These are phyloP conservation scores for Aphanocladium album DNA, from an alignment of 2,329 filamentous ascomycete species.

Conservation along the genomic window DNA sequence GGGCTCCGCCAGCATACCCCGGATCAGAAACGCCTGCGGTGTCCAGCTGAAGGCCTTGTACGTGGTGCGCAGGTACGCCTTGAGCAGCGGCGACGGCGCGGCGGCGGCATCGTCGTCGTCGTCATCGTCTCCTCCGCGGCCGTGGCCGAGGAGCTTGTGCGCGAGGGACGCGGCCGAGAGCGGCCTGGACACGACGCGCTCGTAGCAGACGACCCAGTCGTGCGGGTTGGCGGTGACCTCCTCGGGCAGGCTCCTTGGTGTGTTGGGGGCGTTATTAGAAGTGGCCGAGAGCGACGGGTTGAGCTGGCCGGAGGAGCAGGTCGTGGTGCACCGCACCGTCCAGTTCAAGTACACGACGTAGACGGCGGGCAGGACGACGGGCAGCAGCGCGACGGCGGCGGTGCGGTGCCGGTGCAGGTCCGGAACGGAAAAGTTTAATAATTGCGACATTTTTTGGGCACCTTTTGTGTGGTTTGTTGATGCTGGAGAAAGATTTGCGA, in stretches of 20 bases:
- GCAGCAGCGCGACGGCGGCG: constrained; percentile 1
- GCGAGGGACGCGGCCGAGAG: constrained; percentile 15
- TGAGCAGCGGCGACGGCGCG: constrained; percentile 19
- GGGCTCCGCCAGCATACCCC: constrained; percentile 19
- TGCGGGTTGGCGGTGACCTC: constrained; percentile 18
- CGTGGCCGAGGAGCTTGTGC: not conserved
- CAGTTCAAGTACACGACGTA: constrained; percentile 16
- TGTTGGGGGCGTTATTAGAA: not conserved
- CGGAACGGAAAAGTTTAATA: not conserved
- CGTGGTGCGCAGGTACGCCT: constrained; percentile 23
- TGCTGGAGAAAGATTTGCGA: not conserved
- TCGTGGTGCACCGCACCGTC: constrained; percentile 13
- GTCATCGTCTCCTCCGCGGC: no score
- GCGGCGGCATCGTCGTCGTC: no score
- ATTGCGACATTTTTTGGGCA: not conserved
- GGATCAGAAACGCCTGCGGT: constrained; percentile 27
- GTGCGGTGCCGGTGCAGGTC: not conserved
- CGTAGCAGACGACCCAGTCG: constrained; percentile 24
- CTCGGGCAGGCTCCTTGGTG: constrained; percentile 16
- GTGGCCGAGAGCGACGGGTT: not conserved
- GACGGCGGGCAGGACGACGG: constrained; percentile 14
- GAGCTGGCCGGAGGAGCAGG: not conserved
- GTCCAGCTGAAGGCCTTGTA: constrained; percentile 29
- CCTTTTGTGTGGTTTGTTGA: not conserved
- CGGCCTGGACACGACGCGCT: constrained; percentile 23